Evolutionary conservation across 352 stramenopile species (phyloP).

Genomic region (Phytopythium cucurbitacearum): DNA sequence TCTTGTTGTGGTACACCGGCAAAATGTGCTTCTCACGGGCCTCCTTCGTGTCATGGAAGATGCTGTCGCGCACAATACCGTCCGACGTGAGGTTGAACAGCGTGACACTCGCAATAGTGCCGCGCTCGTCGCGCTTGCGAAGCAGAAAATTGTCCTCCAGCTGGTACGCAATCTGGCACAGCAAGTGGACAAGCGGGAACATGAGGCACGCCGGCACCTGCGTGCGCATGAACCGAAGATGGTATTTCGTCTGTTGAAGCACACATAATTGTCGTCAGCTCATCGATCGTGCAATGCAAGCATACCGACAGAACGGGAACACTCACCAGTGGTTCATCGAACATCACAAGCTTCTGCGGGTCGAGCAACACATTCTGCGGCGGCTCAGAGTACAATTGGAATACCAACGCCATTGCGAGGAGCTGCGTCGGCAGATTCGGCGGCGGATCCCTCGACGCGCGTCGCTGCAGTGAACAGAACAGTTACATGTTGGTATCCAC

Average conservation of each 20-base stretch:
- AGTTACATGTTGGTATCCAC: background rate
- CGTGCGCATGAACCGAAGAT: conserved; percentile 73
- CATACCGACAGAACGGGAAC: conserved; percentile 1
- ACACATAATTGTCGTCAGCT: background rate
- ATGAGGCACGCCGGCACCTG: conserved; percentile 77
- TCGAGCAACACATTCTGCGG: conserved; percentile 78
- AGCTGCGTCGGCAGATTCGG: conserved; percentile 78
- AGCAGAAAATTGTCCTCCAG: conserved; percentile 84
- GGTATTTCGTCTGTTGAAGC: conserved; percentile 68
- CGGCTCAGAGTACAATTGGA: conserved; percentile 81
- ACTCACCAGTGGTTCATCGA: conserved; percentile 83
- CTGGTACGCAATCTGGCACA: conserved; percentile 88
- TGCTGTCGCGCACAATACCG: conserved; percentile 78
- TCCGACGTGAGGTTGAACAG: conserved; percentile 88
- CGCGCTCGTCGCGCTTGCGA: conserved; percentile 76
- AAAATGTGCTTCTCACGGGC: conserved; percentile 80
- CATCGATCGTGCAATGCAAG: conserved; percentile 9
- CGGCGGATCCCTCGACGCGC: conserved; percentile 63
- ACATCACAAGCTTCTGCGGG: conserved; percentile 73
- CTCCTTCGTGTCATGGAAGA: conserved; percentile 86
- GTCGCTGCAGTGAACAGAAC: conserved; percentile 23
- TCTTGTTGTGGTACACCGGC: conserved; percentile 77
- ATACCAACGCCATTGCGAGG: conserved; percentile 79
- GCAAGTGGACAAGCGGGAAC: conserved; percentile 78
- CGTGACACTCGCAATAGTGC: conserved; percentile 66